Conservation (phyloP, 2,329 filamentous ascomycete genomes). For the Arthrobotrys sphaeroides region DNA sequence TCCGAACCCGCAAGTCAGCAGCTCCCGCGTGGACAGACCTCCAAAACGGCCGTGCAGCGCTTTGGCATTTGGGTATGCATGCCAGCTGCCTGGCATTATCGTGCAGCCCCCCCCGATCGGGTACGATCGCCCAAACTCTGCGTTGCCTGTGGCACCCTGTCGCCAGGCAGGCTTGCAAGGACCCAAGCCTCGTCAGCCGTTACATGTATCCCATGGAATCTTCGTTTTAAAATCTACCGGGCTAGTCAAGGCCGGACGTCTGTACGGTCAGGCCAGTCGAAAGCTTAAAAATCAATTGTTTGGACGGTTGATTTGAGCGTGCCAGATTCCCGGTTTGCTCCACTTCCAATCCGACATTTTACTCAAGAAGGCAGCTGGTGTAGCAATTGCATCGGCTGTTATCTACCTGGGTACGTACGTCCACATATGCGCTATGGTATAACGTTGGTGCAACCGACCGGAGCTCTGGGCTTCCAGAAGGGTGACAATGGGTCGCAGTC, state of each 20-base stretch:
- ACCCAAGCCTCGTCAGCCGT: not conserved
- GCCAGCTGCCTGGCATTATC: not conserved
- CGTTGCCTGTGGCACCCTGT: not conserved
- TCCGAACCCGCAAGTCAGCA: not conserved
- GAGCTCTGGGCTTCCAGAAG: too few relatives aligned
- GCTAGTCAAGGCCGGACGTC: not conserved
- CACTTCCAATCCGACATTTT: not conserved
- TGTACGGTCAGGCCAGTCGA: slow-evolving; percentile 1
- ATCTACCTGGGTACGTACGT: too few relatives aligned
- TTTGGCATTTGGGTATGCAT: too few relatives aligned
- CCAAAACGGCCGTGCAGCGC: slow-evolving; percentile 9
- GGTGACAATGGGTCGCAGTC: not conserved
- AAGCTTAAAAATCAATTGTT: not conserved
- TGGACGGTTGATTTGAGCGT: too few relatives aligned
- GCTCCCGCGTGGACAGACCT: not conserved
- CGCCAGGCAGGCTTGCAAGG: not conserved
- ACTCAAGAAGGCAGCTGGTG: not conserved
- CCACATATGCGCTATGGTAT: too few relatives aligned
- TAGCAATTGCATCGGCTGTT: not conserved
- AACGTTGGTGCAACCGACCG: too few relatives aligned
- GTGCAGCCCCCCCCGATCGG: not conserved
- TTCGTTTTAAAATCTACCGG: too few relatives aligned
- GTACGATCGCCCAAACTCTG: not conserved
- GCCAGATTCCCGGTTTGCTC: not conserved
- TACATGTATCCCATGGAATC: not conserved